phyloP scores from a whole-genome alignment of 352 stramenopile genomes.

The Pythium utonaiense region DNA sequence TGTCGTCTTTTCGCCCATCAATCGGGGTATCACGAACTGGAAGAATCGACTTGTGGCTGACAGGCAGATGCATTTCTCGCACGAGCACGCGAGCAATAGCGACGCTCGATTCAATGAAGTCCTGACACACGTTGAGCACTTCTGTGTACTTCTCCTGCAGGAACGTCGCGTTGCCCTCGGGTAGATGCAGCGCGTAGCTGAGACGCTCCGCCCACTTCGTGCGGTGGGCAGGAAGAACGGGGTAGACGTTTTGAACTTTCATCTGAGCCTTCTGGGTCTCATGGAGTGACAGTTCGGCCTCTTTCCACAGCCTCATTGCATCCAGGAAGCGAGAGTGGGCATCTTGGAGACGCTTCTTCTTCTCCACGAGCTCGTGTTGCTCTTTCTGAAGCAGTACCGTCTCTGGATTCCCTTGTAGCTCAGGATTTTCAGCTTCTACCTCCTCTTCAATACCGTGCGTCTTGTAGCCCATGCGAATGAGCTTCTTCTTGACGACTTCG shows the following conservation, averaged over 20 bases:
- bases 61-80: conserved; percentile 73
- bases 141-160: conserved; percentile 83
- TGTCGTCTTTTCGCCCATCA: conserved; percentile 68
- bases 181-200: conserved; percentile 41
- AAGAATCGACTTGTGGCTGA: conserved; percentile 76
- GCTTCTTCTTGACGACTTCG: conserved; percentile 35
- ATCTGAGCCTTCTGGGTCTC: conserved; percentile 53
- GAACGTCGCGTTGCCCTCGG: conserved; percentile 35
- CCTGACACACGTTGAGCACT: conserved; percentile 79
- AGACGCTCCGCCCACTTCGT: conserved; percentile 65
- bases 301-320: conserved; percentile 70
- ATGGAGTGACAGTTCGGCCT: conserved; percentile 56
- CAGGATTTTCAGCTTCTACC: background rate
- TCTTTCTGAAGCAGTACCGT: conserved; percentile 53
- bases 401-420: conserved; percentile 25
- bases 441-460: background rate
- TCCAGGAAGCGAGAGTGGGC: conserved; percentile 53
- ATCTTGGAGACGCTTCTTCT: conserved; percentile 49
- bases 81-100: conserved; percentile 75
- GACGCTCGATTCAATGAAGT: conserved; percentile 81
- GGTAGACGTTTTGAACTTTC: conserved; percentile 37
- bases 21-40: conserved; percentile 44
- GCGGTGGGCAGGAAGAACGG: conserved; percentile 42
- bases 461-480: conserved; percentile 68
- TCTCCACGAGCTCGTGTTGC: conserved; percentile 40